Evolutionary conservation across 805 yeast species (phyloP).

Genomic region (Ogataea naganishii): DNA sequence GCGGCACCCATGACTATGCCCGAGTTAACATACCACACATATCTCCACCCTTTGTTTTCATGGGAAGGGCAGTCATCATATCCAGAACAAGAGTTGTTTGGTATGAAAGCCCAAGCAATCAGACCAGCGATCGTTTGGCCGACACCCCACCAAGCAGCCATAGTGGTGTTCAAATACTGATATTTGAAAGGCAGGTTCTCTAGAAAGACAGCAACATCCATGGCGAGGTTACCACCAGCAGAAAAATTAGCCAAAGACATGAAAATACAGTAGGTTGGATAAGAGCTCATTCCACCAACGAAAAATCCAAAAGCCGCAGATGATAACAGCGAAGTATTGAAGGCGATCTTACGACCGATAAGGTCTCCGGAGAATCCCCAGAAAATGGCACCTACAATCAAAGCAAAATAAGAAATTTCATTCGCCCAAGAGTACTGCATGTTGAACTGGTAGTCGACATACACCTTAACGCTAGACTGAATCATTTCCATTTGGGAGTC

Average conservation of each 20-base stretch:
- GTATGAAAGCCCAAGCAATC: slow-evolving; percentile 48
- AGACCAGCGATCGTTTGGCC: slow-evolving; percentile 48
- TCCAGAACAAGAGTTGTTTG: slow-evolving; percentile 38
- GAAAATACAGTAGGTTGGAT: slow-evolving; percentile 42
- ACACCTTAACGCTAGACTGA: slow-evolving; percentile 37
- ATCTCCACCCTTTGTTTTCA: slow-evolving; percentile 55
- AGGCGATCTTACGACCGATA: slow-evolving; percentile 44
- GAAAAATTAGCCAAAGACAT: slow-evolving; percentile 35
- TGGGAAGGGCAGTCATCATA: slow-evolving; percentile 32
- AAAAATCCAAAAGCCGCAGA: slow-evolving; percentile 44
- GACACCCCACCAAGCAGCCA: slow-evolving; percentile 56
- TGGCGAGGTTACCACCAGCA: slow-evolving; percentile 50
- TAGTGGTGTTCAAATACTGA: slow-evolving; percentile 43
- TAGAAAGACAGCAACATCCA: slow-evolving; percentile 44
- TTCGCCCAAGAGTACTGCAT: slow-evolving; percentile 34
- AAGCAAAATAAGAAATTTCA: slow-evolving; percentile 40
- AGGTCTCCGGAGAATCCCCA: slow-evolving; percentile 52
- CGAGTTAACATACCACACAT: slow-evolving; percentile 44
- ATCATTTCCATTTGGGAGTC: slow-evolving; percentile 43
- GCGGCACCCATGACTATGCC: slow-evolving; percentile 43
- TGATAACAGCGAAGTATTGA: slow-evolving; percentile 38
- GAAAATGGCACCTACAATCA: slow-evolving; percentile 42
- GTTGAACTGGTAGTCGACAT: slow-evolving; percentile 39
- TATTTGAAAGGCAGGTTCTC: slow-evolving; percentile 43
- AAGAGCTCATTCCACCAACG: slow-evolving; percentile 41